Evolutionary conservation across 2,329 filamentous ascomycete species (phyloP), one percentile per base, ranked within the genome.

Genomic region (Penicillium sp.): DNA sequence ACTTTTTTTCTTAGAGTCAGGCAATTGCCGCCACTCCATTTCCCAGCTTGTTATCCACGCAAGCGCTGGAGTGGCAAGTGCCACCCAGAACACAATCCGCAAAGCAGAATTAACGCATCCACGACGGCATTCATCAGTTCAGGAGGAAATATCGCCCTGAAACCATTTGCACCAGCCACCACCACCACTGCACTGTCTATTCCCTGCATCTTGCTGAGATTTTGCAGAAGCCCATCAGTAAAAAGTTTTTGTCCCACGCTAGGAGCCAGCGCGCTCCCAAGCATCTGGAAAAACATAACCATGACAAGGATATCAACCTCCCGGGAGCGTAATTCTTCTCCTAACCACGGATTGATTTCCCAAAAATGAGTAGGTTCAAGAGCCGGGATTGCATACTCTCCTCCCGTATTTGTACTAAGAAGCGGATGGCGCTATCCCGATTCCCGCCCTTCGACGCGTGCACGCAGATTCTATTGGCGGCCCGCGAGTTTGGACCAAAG

Each of bases 211-310:
- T 50, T 39, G 24, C 31, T 22, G 24, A 60, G 58, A 37, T 41
- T 54, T 37, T 19, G 19, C 39, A 60, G 36, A 37, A 60, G 54
- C 3, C 43, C 41, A 47, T 47, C 41, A 22, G 61, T 59, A 31
- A 63, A 63, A 11, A 63, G 27, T 35, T 60, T 63, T 24, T 60
- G 60, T 16, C 40, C 55, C n/a, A 63, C 46, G 10, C 55, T 58
- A n/a, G 55, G 50, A 14, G 55, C 55, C 10, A 63, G 46, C 2
- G 58, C 58, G 16, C 60, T 58, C 10, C 58, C 60, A 2, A 62
- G 55, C 1, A 49, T 47, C 36, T 60, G 60, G 43, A 60, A 58
- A 37, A 62, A 60, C 27, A 60, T 58, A 24, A 62, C 50, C 2
- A 56, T 22, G 9, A 60, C 58, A 16, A 53, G 36, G 22, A 22